phyloP scores from a whole-genome alignment of 2,329 filamentous ascomycete species.

The Fulvia fulva region DNA sequence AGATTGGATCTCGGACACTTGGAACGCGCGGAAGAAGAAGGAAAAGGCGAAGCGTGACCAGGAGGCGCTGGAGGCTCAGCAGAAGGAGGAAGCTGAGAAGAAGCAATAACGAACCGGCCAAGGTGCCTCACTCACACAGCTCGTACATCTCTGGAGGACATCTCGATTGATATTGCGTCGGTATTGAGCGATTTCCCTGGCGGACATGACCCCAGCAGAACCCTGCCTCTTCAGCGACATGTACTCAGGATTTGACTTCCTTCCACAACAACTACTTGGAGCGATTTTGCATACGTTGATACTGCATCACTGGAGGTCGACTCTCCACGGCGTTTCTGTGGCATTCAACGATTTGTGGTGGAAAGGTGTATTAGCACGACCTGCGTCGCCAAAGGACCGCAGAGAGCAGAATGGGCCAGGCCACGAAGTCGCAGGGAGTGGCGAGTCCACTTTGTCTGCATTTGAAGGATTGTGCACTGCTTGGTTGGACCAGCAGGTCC shows the following conservation, averaged over 20 bases:
- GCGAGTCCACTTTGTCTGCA: background rate
- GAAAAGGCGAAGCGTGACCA: slow-evolving; percentile 21
- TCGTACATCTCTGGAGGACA: background rate
- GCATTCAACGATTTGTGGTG: background rate
- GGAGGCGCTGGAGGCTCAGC: slow-evolving; percentile 10
- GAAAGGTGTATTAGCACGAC: background rate
- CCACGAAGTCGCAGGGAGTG: background rate
- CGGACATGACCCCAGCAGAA: background rate
- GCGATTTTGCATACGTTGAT: background rate
- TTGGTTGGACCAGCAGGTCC: background rate
- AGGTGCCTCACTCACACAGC: background rate
- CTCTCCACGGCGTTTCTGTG: background rate
- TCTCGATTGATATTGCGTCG: background rate
- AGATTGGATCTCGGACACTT: slow-evolving; percentile 42
- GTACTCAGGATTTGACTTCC: background rate
- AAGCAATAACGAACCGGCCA: background rate
- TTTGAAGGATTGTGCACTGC: background rate
- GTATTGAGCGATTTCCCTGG: background rate
- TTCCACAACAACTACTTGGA: background rate
- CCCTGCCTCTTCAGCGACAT: background rate
- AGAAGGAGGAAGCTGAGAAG: slow-evolving; percentile 9
- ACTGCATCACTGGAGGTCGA: background rate
- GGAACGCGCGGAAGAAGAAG: slow-evolving; percentile 25
- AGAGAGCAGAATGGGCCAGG: background rate
- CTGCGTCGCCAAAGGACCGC: background rate